These are phyloP conservation scores for Phialophora macrospora DNA, from an alignment of 2,329 filamentous ascomycete species.

Conservation along the genomic window DNA sequence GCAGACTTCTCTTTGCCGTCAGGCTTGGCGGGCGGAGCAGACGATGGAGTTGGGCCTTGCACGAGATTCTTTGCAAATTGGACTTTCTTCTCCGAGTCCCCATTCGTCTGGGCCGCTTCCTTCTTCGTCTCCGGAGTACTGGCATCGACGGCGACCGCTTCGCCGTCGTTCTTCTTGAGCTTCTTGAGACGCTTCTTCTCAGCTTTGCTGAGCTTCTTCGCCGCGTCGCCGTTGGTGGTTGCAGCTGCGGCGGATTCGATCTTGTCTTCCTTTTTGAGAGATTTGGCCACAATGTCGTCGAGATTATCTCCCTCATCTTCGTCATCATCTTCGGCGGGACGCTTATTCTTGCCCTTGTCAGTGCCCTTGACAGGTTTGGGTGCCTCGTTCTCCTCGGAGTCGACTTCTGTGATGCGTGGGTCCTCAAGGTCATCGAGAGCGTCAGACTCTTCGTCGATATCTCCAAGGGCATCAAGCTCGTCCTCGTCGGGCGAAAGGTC, in stretches of 20 bases:
- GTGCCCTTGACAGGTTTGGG: constrained; percentile 52
- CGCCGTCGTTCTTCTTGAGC: constrained; percentile 96
- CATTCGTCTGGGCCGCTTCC: constrained; percentile 60
- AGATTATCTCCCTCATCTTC: constrained; percentile 64
- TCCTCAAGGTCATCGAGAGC: constrained; percentile 78
- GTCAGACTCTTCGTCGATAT: constrained; percentile 69
- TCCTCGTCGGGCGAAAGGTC: constrained; percentile 80
- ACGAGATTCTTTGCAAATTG: constrained; percentile 99
- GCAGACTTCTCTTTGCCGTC: constrained; percentile 54
- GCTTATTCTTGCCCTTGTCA: constrained; percentile 87
- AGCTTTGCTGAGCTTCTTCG: constrained; percentile 84
- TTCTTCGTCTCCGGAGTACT: constrained; percentile 59
- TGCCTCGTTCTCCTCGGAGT: constrained; percentile 72
- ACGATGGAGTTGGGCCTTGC: constrained; percentile 84
- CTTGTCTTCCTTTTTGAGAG: constrained; percentile 56
- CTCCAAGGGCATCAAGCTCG: constrained; percentile 65
- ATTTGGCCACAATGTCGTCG: constrained; percentile 84
- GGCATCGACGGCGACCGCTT: constrained; percentile 63
- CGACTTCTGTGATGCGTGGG: constrained; percentile 82
- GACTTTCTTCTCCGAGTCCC: constrained; percentile 76
- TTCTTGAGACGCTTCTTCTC: constrained; percentile 98
- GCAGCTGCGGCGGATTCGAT: constrained; percentile 34
- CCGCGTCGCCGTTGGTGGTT: constrained; percentile 61
- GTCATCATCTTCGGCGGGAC: constrained; percentile 69
- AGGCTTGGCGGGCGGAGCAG: constrained; percentile 48